A percentile compares a stretch with the other conserved stretches of the same genome.
Conservation (phyloP, 495 filamentous ascomycete genomes). For the Hypoxylon rickii region DNA sequence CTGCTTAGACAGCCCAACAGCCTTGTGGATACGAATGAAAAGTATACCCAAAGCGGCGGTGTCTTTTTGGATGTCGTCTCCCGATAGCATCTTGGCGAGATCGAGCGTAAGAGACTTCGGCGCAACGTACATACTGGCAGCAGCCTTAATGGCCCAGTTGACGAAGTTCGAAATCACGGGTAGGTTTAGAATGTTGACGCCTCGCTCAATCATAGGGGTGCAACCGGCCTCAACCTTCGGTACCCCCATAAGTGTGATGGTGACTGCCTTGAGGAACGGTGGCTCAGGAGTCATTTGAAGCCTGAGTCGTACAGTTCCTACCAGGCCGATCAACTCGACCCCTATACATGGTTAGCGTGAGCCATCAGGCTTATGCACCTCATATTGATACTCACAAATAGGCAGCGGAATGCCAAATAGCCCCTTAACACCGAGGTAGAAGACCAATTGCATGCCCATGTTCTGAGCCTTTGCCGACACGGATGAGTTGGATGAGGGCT, state of each 20-base stretch:
- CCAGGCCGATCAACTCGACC: slow-evolving; percentile 82
- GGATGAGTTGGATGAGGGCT: slow-evolving; percentile 66
- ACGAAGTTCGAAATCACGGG: slow-evolving; percentile 95
- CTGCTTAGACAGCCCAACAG: slow-evolving; percentile 86
- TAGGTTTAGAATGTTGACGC: slow-evolving; percentile 89
- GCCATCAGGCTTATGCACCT: not conserved
- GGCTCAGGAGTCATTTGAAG: slow-evolving; percentile 85
- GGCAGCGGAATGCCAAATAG: slow-evolving; percentile 88
- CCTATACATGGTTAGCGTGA: slow-evolving; percentile 33
- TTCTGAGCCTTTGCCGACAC: slow-evolving; percentile 82
- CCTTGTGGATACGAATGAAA: slow-evolving; percentile 89
- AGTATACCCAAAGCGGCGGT: slow-evolving; percentile 81
- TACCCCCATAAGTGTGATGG: slow-evolving; percentile 90
- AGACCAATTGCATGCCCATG: slow-evolving; percentile 93
- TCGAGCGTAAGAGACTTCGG: slow-evolving; percentile 96
- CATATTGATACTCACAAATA: slow-evolving; percentile 58
- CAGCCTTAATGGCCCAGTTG: slow-evolving; percentile 90
- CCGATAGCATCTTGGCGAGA: slow-evolving; percentile 84
- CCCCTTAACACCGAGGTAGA: slow-evolving; percentile 86
- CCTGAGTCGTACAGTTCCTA: slow-evolving; percentile 82
- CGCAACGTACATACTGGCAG: slow-evolving; percentile 87
- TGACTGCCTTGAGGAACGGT: slow-evolving; percentile 88
- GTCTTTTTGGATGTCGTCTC: slow-evolving; percentile 89
- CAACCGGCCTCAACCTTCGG: slow-evolving; percentile 91
- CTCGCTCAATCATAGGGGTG: slow-evolving; percentile 84